These are phyloP conservation scores for Grammothele lineata DNA, from an alignment of 768 basidiomycete species.

Conservation along the genomic window DNA sequence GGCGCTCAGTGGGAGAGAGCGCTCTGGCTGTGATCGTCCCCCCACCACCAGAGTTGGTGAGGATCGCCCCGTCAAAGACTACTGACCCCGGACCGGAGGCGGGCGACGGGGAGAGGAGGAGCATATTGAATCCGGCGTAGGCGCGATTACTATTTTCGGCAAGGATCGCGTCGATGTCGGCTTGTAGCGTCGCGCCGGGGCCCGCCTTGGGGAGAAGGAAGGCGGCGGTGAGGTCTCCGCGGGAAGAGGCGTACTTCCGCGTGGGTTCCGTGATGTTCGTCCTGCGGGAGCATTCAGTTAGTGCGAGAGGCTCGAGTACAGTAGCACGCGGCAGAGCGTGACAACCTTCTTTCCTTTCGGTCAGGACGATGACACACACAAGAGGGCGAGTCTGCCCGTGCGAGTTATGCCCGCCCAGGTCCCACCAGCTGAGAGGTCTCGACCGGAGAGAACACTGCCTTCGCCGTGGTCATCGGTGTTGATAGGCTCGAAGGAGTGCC, in stretches of 20 bases:
- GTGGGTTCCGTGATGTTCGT: slow-evolving; percentile 82
- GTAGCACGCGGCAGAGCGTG: no score
- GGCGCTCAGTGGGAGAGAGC: slow-evolving; percentile 45
- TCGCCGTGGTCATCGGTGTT: slow-evolving; percentile 8
- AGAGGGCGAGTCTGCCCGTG: slow-evolving; percentile 60
- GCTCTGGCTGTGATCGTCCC: slow-evolving; percentile 50
- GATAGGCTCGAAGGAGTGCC: slow-evolving; percentile 56
- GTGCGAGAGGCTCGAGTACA: no score
- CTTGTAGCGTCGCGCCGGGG: slow-evolving; percentile 39
- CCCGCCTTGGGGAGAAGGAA: slow-evolving; percentile 55
- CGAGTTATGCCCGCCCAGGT: slow-evolving; percentile 78
- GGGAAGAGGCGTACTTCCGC: slow-evolving; percentile 47
- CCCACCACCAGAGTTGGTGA: slow-evolving; percentile 72
- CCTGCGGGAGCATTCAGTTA: slow-evolving; percentile 31
- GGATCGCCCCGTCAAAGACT: slow-evolving; percentile 47
- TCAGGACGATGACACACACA: no score
- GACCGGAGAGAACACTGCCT: slow-evolving; percentile 61
- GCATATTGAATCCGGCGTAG: slow-evolving; percentile 80
- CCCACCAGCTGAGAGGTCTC: slow-evolving; percentile 69
- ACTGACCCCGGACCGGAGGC: no score
- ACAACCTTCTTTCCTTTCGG: no score
- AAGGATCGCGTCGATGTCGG: slow-evolving; percentile 43
- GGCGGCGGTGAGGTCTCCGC: slow-evolving; percentile 63
- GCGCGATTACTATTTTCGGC: slow-evolving; percentile 37
- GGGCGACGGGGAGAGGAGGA: slow-evolving; percentile 50